Evolutionary conservation across 768 basidiomycete species (phyloP), one percentile per base, ranked within the genome.

Genomic region (Rhodotorula kratochvilovae): DNA sequence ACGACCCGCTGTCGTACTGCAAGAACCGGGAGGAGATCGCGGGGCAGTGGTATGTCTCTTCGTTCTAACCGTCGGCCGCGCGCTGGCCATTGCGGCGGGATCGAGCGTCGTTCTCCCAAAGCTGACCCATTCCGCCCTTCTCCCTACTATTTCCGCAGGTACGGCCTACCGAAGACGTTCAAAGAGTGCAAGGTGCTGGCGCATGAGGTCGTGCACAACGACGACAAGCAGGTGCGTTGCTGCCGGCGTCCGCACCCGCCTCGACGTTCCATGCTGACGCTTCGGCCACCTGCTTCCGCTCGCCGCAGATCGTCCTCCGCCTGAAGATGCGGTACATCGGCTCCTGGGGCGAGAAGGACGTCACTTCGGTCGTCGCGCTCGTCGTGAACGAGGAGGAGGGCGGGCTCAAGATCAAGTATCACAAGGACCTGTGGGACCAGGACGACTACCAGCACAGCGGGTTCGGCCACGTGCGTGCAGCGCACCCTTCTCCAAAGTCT

Each of bases 1-100:
- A 61, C 60, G 60, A 61, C 46, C 60, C 60, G 31, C 60, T 61
- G 7, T 61, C 60, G 46, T 48, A 48, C 23, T 61, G 60, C 60
- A 48, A 50, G 23, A 61, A 48, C 45, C 16, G 60, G 46, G 46
- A 48, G 23, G 45, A 61, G 33, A 50, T 61, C 12, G 31, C 46
- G 8, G 45, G 45, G 46, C 60, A 61, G 46, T 60, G 59, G 60
- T 58, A 27, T 23, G 57, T 43, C 48, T 50, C 48, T 50, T 19
- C 46, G 10, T 27, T 36, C 12, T 57, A 10, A 2, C 35, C 39
- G 35, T 57, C 55, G 55, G 5, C 46, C 23, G 7, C 17, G 17
- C 46, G 17, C 21, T 35, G n/a, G n/a, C n/a, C n/a, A n/a, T n/a
- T n/a, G n/a, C n/a, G n/a, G n/a, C n/a, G n/a, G n/a, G n/a, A n/a